Evolutionary conservation across 1,284 basidiomycete species (phyloP).

Genomic region (Exsudoporus floridanus): DNA sequence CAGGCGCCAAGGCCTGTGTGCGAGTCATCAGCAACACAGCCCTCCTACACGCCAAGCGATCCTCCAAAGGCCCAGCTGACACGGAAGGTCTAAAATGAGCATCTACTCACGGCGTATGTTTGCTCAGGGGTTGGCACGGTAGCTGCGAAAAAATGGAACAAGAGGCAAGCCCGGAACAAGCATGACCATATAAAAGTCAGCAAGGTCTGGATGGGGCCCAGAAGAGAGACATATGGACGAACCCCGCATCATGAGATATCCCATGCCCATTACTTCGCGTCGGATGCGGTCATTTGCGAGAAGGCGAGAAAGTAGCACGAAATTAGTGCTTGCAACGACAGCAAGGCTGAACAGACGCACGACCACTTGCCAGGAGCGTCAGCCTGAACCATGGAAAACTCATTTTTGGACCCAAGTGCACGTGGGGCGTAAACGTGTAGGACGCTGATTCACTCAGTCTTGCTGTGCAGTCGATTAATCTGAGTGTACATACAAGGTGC

Average conservation of each 20-base stretch:
- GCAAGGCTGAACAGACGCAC: constrained; percentile 40
- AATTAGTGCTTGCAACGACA: constrained; percentile 11
- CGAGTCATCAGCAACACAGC: constrained; percentile 1
- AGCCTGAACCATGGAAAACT: constrained; percentile 56
- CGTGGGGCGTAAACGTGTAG: not conserved
- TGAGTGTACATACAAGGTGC: constrained; percentile 1
- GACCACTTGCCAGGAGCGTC: constrained; percentile 42
- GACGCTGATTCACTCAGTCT: not conserved
- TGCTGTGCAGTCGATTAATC: constrained; percentile 24
- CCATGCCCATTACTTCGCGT: constrained; percentile 54
- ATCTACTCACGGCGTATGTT: constrained; percentile 37
- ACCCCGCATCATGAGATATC: constrained; percentile 68
- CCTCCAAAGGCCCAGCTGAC: not conserved
- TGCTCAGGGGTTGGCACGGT: constrained; percentile 53
- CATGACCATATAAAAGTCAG: constrained; percentile 7
- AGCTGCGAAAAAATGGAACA: constrained; percentile 38
- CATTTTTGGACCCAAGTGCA: constrained; percentile 13
- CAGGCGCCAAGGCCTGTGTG: constrained; percentile 62
- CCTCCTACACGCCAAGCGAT: not conserved
- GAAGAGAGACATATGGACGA: constrained; percentile 27
- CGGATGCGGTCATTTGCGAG: not conserved
- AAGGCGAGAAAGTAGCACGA: not conserved
- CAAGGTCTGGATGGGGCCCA: not conserved
- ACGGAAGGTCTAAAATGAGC: not conserved
- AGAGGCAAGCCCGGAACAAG: not conserved